A percentile compares a stretch with the other conserved stretches of the same genome.
Conservation (phyloP, 2,329 filamentous ascomycete species). For the Hymenoscyphus albidus region DNA sequence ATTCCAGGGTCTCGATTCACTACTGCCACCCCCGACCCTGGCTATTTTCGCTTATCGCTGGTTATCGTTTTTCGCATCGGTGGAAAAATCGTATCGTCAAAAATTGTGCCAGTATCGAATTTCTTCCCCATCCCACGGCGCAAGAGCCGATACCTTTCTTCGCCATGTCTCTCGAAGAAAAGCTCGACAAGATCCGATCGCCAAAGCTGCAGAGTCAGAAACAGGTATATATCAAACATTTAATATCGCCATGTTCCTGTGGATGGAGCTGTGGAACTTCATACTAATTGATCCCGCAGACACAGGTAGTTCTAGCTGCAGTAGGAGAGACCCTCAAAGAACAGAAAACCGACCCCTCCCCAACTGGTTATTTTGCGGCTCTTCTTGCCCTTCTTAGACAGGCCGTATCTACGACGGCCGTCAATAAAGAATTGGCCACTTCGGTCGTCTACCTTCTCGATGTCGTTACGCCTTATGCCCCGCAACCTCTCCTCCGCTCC, state of each 20-base stretch:
- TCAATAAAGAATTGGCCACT: slow-evolving; percentile 78
- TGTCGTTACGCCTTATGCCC: slow-evolving; percentile 78
- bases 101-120: background rate
- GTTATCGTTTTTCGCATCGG: background rate
- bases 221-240: slow-evolving; percentile 56
- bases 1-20: background rate
- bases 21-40: no score
- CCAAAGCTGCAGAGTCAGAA: slow-evolving; percentile 95
- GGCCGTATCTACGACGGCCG: slow-evolving; percentile 59
- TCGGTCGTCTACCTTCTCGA: slow-evolving; percentile 95
- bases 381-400: slow-evolving; percentile 82
- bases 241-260: background rate
- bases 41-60: background rate
- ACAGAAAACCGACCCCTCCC: slow-evolving; percentile 76
- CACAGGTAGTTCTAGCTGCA: slow-evolving; percentile 79
- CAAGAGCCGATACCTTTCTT: slow-evolving; percentile 28
- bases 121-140: slow-evolving; percentile 22
- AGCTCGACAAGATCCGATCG: slow-evolving; percentile 94
- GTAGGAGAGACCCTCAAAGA: slow-evolving; percentile 90
- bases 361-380: slow-evolving; percentile 95
- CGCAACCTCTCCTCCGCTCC: slow-evolving; percentile 80
- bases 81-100: background rate
- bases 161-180: slow-evolving; percentile 71
- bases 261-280: background rate
- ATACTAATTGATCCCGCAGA: slow-evolving; percentile 46